These are phyloP conservation scores for Willaertia magna DNA, from an alignment of 208 protist species.

Conservation along the genomic window DNA sequence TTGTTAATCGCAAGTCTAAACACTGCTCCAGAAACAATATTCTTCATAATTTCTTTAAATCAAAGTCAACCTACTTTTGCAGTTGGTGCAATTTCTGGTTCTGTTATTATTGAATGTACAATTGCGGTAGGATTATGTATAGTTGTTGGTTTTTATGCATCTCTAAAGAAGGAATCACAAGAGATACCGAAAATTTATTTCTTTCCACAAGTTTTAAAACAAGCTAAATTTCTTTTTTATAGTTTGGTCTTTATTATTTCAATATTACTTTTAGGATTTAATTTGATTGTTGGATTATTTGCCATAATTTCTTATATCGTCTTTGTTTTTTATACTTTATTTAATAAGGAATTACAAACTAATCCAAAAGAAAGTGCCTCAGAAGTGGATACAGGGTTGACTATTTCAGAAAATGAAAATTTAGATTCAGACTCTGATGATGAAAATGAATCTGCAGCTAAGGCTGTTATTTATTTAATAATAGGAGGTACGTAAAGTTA, in stretches of 20 bases:
- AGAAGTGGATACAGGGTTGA: neutral
- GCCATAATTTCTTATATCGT: neutral
- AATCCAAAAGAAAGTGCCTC: too few species aligned
- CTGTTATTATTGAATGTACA: conserved; percentile 34
- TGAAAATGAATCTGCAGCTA: conserved; percentile 29
- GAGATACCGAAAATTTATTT: conserved; percentile 27
- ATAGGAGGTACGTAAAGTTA: too few species aligned
- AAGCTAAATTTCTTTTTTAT: conserved; percentile 30
- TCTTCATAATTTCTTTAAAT: conserved; percentile 38
- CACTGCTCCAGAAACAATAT: conserved; percentile 43
- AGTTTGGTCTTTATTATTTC: conserved; percentile 14
- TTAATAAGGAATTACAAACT: too few species aligned
- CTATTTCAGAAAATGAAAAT: neutral
- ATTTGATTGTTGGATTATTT: conserved; percentile 13
- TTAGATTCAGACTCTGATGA: conserved; percentile 18
- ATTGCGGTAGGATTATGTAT: conserved; percentile 37
- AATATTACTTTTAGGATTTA: conserved; percentile 19
- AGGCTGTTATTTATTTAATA: conserved; percentile 31
- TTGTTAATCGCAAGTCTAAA: conserved; percentile 41
- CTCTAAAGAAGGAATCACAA: conserved; percentile 11
- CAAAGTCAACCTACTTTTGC: conserved; percentile 34
- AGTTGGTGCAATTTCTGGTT: conserved; percentile 25
- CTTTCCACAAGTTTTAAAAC: conserved; percentile 19
- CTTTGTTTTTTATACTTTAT: neutral
- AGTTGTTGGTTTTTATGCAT: conserved; percentile 25